Conservation (phyloP, 495 filamentous ascomycete genomes). For the Aspergillus heteromorphus region DNA sequence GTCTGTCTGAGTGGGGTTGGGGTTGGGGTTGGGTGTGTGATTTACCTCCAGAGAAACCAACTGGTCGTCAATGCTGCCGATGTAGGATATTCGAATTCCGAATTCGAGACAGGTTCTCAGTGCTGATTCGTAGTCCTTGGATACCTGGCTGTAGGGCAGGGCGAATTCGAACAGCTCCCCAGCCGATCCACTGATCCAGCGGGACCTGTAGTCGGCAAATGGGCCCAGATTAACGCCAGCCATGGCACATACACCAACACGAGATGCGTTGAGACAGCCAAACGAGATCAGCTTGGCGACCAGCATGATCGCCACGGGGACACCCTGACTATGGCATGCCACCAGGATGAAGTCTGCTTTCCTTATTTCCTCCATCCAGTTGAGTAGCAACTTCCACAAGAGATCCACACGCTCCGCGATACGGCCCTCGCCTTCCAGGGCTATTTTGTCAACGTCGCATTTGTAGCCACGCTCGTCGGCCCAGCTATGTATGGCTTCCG, state of each 20-base stretch:
- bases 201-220: slow-evolving; percentile 78
- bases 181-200: slow-evolving; percentile 79
- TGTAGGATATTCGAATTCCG: slow-evolving; percentile 75
- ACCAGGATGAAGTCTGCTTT: slow-evolving; percentile 84
- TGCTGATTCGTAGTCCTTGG: slow-evolving; percentile 71
- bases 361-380: slow-evolving; percentile 89
- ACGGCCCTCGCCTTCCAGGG: slow-evolving; percentile 96
- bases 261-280: slow-evolving; percentile 63
- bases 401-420: slow-evolving; percentile 84
- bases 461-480: slow-evolving; percentile 60
- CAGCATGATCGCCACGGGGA: slow-evolving; percentile 90
- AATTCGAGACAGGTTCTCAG: slow-evolving; percentile 66
- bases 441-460: slow-evolving; percentile 78
- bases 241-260: slow-evolving; percentile 84
- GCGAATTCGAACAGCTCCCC: slow-evolving; percentile 92
- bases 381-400: slow-evolving; percentile 88
- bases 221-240: slow-evolving; percentile 92
- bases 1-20: not conserved
- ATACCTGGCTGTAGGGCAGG: slow-evolving; percentile 69
- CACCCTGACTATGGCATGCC: slow-evolving; percentile 91
- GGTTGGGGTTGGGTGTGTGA: not conserved
- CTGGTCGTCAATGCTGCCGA: slow-evolving; percentile 95
- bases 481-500: slow-evolving; percentile 78
- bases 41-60: slow-evolving; percentile 80
- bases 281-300: slow-evolving; percentile 81